Evolutionary conservation across 2,329 filamentous ascomycete genomes (phyloP).

Genomic region (Talaromyces islandicus): DNA sequence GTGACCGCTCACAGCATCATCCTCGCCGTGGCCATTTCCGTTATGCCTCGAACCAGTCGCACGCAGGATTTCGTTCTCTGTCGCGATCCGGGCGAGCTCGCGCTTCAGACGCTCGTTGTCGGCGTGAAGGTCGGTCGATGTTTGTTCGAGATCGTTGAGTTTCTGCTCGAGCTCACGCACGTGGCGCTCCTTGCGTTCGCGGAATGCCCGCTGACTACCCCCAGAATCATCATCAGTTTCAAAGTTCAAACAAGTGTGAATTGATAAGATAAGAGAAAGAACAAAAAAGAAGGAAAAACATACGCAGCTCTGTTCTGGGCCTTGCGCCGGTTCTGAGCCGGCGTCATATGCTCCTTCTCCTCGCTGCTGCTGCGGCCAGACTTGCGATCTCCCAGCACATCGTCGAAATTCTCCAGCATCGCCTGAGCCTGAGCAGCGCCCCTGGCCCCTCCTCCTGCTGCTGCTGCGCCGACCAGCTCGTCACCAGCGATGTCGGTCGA

Average conservation of each 20-base stretch:
- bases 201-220: slow-evolving; percentile 82
- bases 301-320: slow-evolving; percentile 70
- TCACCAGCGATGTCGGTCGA: slow-evolving; percentile 19
- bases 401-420: slow-evolving; percentile 24
- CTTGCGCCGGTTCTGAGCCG: slow-evolving; percentile 57
- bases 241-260: neutral
- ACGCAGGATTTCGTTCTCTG: slow-evolving; percentile 87
- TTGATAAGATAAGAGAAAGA: neutral
- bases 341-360: slow-evolving; percentile 50
- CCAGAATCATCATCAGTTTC: neutral
- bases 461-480: slow-evolving; percentile 15
- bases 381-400: slow-evolving; percentile 20
- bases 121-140: slow-evolving; percentile 63
- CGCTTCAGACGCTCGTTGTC: slow-evolving; percentile 85
- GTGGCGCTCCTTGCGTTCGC: slow-evolving; percentile 89
- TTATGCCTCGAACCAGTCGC: slow-evolving; percentile 51
- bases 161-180: slow-evolving; percentile 90
- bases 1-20: neutral
- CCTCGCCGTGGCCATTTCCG: neutral
- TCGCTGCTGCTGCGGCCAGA: slow-evolving; percentile 44
- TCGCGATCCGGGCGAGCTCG: slow-evolving; percentile 74
- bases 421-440: slow-evolving; percentile 5
- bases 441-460: neutral
- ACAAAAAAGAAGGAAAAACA: slow-evolving; percentile 24
- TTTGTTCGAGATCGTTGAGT: slow-evolving; percentile 68